Base-by-base conservation (phyloP, 441 rosid genomes). In the Viola pubescens region DNA sequence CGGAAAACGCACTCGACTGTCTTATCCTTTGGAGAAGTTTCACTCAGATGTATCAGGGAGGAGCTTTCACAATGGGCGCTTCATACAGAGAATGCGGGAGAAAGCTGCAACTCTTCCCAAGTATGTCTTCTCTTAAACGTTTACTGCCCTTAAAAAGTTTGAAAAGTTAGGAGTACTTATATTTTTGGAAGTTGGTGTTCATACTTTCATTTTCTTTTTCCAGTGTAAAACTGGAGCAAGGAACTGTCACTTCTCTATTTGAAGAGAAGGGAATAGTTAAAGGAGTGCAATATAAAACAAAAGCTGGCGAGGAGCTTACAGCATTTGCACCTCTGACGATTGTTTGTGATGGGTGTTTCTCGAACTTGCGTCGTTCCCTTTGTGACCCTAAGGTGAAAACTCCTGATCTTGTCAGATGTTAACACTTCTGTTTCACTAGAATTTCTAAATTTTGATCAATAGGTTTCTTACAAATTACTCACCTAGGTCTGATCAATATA, bases 321-420 rank as follows among this genome's bases (percentile, higher is more conserved):
- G 85, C 80, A 51, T 76, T 62, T 70, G 89, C 95, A 14, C 82
- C 94, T 42, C 63, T 87, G 48, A 89, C 90, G 13, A 59, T 89
- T 58, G 95, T 89, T 46, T 89, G 94, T 55, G 97, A 89, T 50
- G 97, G 97, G 13, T 86, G 94, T 63, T 86, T 89, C 77, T 89
- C 89, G 43, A 87, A 89, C 65, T 69, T 89, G 80, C 89, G 97
- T 8, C 85, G 87, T 58, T 83, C 91, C 67, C 86, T 89, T 45
- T 85, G 95, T 74, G 65, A 78, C 65, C 92, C 97, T 40, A 82
- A 83, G 81, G 95, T 84, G 54, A 71, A 70, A 41, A 49, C 7
- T 14, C 58, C 60, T 55, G 16, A 3, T 75, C 14, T 52, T 52
- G 13, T 48, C 56, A 0, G 7, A 42, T 54, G 42, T 7, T 61